A percentile compares a stretch with the other conserved stretches of the same genome.
phyloP scores from a whole-genome alignment of 1,284 basidiomycete species.

The Moniliella sp. region DNA sequence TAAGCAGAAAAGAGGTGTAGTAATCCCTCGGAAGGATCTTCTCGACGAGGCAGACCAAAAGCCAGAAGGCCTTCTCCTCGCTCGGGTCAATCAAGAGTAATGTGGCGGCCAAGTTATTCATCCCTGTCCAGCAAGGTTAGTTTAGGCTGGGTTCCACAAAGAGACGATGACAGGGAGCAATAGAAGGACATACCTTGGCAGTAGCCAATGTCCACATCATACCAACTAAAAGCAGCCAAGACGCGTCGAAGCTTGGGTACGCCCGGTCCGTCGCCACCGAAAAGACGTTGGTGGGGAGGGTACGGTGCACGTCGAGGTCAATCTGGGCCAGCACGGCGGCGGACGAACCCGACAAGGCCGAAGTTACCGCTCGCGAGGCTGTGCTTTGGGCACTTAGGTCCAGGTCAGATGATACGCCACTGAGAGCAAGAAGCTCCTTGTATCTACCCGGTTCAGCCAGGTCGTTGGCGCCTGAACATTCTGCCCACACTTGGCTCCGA shows the following conservation, averaged over 20 bases:
- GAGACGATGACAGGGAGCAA: neutral
- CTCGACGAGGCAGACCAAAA: slow-evolving; percentile 62
- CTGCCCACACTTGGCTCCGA: slow-evolving; percentile 61
- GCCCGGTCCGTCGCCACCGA: slow-evolving; percentile 79
- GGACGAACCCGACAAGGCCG: too few relatives aligned
- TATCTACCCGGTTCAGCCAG: slow-evolving; percentile 79
- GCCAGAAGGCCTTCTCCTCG: slow-evolving; percentile 94
- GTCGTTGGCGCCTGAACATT: slow-evolving; percentile 75
- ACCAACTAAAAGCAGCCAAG: slow-evolving; percentile 69
- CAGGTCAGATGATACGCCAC: too few relatives aligned
- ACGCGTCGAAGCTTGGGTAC: slow-evolving; percentile 74
- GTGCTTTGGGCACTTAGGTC: slow-evolving; percentile 39
- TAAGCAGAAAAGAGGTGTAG: slow-evolving; percentile 37
- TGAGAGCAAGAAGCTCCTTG: slow-evolving; percentile 62
- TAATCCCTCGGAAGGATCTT: slow-evolving; percentile 36
- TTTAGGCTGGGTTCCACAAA: neutral
- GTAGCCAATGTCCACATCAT: slow-evolving; percentile 35
- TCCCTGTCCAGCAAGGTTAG: slow-evolving; percentile 46
- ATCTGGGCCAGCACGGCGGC: too few relatives aligned
- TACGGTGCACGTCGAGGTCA: slow-evolving; percentile 59
- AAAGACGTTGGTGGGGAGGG: slow-evolving; percentile 88
- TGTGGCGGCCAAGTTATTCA: slow-evolving; percentile 85
- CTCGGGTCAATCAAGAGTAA: slow-evolving; percentile 73
- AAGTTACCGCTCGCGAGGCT: too few relatives aligned
- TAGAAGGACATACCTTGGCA: slow-evolving; percentile 12